A percentile compares a stretch with the other conserved stretches of the same genome.
Conservation (phyloP, 1,284 basidiomycete genomes). For the Blastosporella zonata region DNA sequence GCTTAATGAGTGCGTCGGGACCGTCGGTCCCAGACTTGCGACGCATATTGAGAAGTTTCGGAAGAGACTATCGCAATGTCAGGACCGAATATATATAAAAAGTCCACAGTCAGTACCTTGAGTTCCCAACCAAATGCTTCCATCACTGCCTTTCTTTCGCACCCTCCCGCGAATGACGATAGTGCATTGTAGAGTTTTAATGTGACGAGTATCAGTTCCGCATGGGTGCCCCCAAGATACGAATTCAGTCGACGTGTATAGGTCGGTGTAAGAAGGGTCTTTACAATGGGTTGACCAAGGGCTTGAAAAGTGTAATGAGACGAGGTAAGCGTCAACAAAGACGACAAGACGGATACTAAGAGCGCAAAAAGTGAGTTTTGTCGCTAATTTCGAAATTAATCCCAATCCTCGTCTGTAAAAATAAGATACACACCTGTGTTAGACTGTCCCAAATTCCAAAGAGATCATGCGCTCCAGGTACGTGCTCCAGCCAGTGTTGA, state of each 20-base stretch:
- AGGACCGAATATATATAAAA: slow-evolving; percentile 8
- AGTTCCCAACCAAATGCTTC: slow-evolving; percentile 75
- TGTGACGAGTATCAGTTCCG: slow-evolving; percentile 60
- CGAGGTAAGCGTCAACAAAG: slow-evolving; percentile 56
- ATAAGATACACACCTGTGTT: slow-evolving; percentile 38
- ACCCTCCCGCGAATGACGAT: slow-evolving; percentile 60
- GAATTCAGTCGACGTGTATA: slow-evolving; percentile 55
- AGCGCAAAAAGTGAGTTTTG: slow-evolving; percentile 43
- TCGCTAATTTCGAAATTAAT: slow-evolving; percentile 31
- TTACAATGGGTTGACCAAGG: slow-evolving; percentile 57
- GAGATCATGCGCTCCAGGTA: slow-evolving; percentile 54
- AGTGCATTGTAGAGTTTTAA: slow-evolving; percentile 62
- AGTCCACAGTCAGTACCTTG: slow-evolving; percentile 45
- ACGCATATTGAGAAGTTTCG: slow-evolving; percentile 68
- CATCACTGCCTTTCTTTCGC: slow-evolving; percentile 56
- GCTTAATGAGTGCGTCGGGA: slow-evolving; percentile 44
- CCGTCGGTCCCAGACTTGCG: slow-evolving; percentile 47
- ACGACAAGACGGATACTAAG: slow-evolving; percentile 51
- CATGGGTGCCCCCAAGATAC: slow-evolving; percentile 56
- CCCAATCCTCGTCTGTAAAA: slow-evolving; percentile 3
- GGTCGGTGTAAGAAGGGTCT: slow-evolving; percentile 49
- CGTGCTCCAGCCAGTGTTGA: slow-evolving; percentile 57
- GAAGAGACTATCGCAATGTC: slow-evolving; percentile 46
- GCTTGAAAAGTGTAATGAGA: slow-evolving; percentile 63
- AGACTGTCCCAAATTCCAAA: slow-evolving; percentile 59